Evolutionary conservation across 306 rosid genomes (phyloP).

Genomic region (Acacia confusa): DNA sequence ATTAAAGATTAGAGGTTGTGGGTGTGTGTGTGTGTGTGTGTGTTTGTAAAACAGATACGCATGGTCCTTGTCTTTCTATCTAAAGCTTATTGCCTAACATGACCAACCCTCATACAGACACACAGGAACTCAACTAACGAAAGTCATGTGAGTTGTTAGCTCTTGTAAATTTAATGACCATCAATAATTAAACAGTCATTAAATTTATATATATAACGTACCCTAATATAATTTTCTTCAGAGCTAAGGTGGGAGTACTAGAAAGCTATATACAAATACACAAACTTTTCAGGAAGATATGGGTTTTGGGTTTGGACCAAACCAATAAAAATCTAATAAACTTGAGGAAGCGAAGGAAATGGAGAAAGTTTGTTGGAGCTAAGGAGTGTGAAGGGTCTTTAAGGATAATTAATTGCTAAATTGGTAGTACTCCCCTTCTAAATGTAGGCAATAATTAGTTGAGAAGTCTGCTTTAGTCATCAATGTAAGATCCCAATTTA

Average conservation of each 20-base stretch:
- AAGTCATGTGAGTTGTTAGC: constrained; percentile 30
- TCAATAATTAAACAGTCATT: neutral
- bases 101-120: constrained; percentile 34
- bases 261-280: neutral
- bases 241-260: neutral
- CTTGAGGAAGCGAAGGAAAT: neutral
- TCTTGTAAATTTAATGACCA: too few relatives aligned
- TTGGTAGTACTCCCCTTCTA: neutral
- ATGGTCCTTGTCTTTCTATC: constrained; percentile 29
- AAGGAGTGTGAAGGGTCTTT: neutral
- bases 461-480: too few relatives aligned
- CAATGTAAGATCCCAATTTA: too few relatives aligned
- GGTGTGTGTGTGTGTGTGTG: too few relatives aligned
- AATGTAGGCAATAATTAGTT: too few relatives aligned
- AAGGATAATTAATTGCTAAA: neutral
- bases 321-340: neutral
- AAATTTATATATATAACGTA: neutral
- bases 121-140: constrained; percentile 30
- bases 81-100: constrained; percentile 40
- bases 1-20: too few relatives aligned
- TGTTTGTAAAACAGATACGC: too few relatives aligned
- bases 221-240: neutral
- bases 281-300: neutral
- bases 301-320: neutral
- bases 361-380: neutral